Evolutionary conservation across 1,139 yeast species (phyloP).

Genomic region (Protomyces macrosporus): DNA sequence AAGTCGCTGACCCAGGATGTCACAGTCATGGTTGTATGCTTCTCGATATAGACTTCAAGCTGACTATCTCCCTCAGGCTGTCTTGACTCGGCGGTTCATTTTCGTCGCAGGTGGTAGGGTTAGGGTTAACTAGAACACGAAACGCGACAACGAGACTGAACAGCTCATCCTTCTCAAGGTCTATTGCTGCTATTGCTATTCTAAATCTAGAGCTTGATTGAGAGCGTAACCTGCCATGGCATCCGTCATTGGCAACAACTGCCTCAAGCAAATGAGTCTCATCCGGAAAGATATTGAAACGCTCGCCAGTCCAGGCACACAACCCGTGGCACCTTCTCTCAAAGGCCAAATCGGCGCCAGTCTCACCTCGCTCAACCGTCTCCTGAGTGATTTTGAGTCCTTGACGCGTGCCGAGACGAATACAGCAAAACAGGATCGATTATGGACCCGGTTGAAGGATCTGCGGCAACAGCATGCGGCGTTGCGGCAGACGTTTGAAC

Average conservation of each 20-base stretch:
- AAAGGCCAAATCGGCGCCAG: slow-evolving; percentile 13
- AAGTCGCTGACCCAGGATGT: slow-evolving; percentile 17
- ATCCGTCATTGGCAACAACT: slow-evolving; percentile 14
- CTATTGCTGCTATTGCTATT: neutral
- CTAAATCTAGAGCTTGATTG: neutral
- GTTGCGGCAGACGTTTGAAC: slow-evolving; percentile 6
- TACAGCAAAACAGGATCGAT: slow-evolving; percentile 4
- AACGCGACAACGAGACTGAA: neutral
- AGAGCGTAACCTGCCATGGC: neutral
- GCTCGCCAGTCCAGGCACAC: slow-evolving; percentile 1
- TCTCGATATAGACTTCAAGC: no score
- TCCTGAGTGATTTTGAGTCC: slow-evolving; percentile 9
- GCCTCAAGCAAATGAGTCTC: slow-evolving; percentile 15
- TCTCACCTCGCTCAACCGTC: slow-evolving; percentile 1
- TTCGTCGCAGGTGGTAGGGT: neutral
- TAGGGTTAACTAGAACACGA: neutral
- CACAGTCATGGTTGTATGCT: neutral
- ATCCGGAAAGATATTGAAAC: slow-evolving; percentile 15
- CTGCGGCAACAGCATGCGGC: slow-evolving; percentile 3
- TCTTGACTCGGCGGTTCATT: no score
- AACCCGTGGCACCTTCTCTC: neutral
- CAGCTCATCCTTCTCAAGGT: no score
- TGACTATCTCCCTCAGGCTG: neutral
- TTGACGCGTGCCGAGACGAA: slow-evolving; percentile 11
- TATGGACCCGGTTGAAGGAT: neutral